Conservation (phyloP, 768 basidiomycete genomes). For the Pilatotrama ljubarskyi region DNA sequence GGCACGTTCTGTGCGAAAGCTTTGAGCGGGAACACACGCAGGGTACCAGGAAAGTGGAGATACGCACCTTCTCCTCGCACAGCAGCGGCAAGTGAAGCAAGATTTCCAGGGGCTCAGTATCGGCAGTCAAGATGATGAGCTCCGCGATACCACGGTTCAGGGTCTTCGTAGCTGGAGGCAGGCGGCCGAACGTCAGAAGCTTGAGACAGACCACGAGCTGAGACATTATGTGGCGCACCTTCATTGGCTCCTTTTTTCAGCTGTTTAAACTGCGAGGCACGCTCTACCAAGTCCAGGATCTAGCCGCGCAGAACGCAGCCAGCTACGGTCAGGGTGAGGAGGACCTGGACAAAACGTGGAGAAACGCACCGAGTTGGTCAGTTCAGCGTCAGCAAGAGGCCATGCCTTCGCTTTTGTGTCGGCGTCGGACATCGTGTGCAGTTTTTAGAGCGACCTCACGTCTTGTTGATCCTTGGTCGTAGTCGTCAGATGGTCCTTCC, state of each 20-base stretch:
- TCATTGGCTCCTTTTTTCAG: constrained; percentile 99
- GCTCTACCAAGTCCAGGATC: constrained; percentile 96
- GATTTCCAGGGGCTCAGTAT: constrained; percentile 98
- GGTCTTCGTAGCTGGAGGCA: constrained; percentile 83
- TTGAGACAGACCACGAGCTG: neutral
- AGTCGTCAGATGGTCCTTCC: constrained; percentile 21
- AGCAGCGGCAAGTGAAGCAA: constrained; percentile 94
- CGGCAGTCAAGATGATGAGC: constrained; percentile 94
- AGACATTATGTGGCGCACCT: constrained; percentile 47
- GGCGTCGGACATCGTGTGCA: constrained; percentile 55
- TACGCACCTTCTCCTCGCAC: constrained; percentile 92
- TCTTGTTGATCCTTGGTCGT: constrained; percentile 82
- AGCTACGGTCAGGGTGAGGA: neutral
- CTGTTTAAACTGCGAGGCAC: constrained; percentile 97
- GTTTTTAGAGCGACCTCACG: constrained; percentile 68
- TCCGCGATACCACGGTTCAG: constrained; percentile 97
- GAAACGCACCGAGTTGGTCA: constrained; percentile 83
- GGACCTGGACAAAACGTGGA: constrained; percentile 2
- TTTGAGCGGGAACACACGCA: neutral
- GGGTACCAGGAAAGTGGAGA: neutral
- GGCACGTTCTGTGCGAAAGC: constrained; percentile 75
- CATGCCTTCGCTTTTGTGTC: constrained; percentile 72
- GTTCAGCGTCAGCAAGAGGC: constrained; percentile 79
- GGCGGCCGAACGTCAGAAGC: neutral
- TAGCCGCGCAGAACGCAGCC: constrained; percentile 36